These are phyloP conservation scores for Astragalus glycyphyllos DNA, from an alignment of 306 rosid genomes.

Conservation along the genomic window DNA sequence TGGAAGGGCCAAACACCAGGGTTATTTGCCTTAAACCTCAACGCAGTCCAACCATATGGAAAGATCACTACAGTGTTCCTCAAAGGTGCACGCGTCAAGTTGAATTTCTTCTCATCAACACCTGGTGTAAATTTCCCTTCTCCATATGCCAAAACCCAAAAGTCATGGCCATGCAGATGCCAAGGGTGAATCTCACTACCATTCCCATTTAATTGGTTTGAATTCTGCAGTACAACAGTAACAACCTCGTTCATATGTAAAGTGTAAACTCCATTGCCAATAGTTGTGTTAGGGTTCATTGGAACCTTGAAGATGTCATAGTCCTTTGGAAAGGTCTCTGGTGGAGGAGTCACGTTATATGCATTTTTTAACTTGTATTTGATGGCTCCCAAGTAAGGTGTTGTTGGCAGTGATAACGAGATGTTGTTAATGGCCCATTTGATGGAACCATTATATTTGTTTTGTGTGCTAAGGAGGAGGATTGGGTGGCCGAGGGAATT, in stretches of 20 bases:
- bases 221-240: slow-evolving; percentile 74
- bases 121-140: slow-evolving; percentile 63
- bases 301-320: slow-evolving; percentile 63
- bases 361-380: slow-evolving; percentile 40
- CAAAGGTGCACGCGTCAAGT: slow-evolving; percentile 73
- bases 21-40: slow-evolving; percentile 76
- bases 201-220: slow-evolving; percentile 50
- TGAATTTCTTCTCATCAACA: slow-evolving; percentile 50
- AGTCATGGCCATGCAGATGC: slow-evolving; percentile 93
- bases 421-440: slow-evolving; percentile 85
- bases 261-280: slow-evolving; percentile 62
- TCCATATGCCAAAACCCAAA: slow-evolving; percentile 88
- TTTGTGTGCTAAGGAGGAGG: slow-evolving; percentile 81
- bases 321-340: slow-evolving; percentile 42
- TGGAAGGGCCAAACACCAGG: slow-evolving; percentile 95
- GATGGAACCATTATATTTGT: slow-evolving; percentile 53
- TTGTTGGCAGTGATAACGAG: slow-evolving; percentile 65
- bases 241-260: slow-evolving; percentile 43
- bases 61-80: slow-evolving; percentile 69
- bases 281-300: slow-evolving; percentile 41
- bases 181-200: slow-evolving; percentile 86
- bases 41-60: slow-evolving; percentile 89
- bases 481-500: slow-evolving; percentile 45
- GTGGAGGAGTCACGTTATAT: slow-evolving; percentile 51
- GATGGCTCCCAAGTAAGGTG: slow-evolving; percentile 68